Conservation (phyloP, 805 yeast species). For the Pichia eremophila region DNA sequence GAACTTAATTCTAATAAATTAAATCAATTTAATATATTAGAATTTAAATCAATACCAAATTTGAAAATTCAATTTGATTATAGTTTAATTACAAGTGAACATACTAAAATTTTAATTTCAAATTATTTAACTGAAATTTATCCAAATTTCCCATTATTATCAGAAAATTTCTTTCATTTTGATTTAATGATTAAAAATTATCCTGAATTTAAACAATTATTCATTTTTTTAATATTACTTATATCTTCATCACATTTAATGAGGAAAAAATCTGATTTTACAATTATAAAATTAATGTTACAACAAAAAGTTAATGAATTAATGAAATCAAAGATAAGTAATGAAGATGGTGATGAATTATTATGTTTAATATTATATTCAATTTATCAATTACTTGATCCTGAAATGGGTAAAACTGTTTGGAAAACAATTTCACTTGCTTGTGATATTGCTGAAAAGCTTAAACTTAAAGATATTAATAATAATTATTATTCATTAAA, state of each 20-base stretch:
- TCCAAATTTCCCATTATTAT: slow-evolving; percentile 12
- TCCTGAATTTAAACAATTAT: slow-evolving; percentile 10
- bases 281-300: slow-evolving; percentile 12
- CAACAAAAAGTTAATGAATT: slow-evolving; percentile 11
- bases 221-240: slow-evolving; percentile 11
- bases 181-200: slow-evolving; percentile 13
- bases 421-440: slow-evolving; percentile 14
- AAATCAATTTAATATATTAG: not conserved
- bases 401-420: slow-evolving; percentile 10
- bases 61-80: slow-evolving; percentile 10
- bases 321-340: slow-evolving; percentile 7
- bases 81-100: slow-evolving; percentile 10
- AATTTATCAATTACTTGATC: slow-evolving; percentile 13
- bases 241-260: slow-evolving; percentile 16
- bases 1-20: not conserved
- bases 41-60: slow-evolving; percentile 3
- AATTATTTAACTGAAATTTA: slow-evolving; percentile 13
- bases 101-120: slow-evolving; percentile 11
- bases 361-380: slow-evolving; percentile 10
- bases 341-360: slow-evolving; percentile 13
- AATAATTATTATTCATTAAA: not conserved
- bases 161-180: slow-evolving; percentile 13
- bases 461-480: slow-evolving; percentile 8
- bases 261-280: slow-evolving; percentile 12
- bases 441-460: slow-evolving; percentile 12